Evolutionary conservation across 1,139 yeast species (phyloP), one percentile per base, ranked within the genome.

Genomic region (Kurtzmaniella natalensis): DNA sequence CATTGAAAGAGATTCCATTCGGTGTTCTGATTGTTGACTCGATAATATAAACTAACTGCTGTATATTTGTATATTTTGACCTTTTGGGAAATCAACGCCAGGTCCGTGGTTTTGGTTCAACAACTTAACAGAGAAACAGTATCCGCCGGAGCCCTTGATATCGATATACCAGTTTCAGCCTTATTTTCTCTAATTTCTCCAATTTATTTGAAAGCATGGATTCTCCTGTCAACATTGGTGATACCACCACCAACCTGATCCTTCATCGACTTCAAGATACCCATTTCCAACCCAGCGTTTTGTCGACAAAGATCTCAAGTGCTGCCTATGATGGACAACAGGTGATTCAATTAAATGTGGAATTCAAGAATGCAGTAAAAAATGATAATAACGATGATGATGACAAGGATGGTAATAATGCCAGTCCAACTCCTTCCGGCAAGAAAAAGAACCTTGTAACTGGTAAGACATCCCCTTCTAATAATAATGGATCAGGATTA

Each of bases 181-280:
- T n/a, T n/a, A n/a, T n/a, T n/a, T n/a, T n/a, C n/a, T n/a, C n/a
- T n/a, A n/a, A n/a, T n/a, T n/a, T n/a, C n/a, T n/a, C n/a, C n/a
- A n/a, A n/a, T n/a, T n/a, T n/a, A n/a, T n/a, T 13, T 24, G 15
- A 16, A 4, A 25, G 14, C 30, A 68, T 68, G 73, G 74, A 69
- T 33, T 66, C 72, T 8, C 75, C 75, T n/a, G 50, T 64, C 33
- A 51, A 64, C 37, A 53, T 63, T 21, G 74, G 75, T 31, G 74
- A 69, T 47, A 46, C 60, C 35, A 68, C 74, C 38, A 61, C 73
- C 26, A 58, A 58, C 39, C 64, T 70, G 25, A 68, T 69, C 20
- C 62, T 57, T 46, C 54, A 57, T 45, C 55, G 60, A 30, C 53
- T 69, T 33, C 49, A 47, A 27, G 63, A 59, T 18, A 67, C 74